Evolutionary conservation across 148 eudicot genomes (phyloP).

Genomic region (Beta vulgaris): DNA sequence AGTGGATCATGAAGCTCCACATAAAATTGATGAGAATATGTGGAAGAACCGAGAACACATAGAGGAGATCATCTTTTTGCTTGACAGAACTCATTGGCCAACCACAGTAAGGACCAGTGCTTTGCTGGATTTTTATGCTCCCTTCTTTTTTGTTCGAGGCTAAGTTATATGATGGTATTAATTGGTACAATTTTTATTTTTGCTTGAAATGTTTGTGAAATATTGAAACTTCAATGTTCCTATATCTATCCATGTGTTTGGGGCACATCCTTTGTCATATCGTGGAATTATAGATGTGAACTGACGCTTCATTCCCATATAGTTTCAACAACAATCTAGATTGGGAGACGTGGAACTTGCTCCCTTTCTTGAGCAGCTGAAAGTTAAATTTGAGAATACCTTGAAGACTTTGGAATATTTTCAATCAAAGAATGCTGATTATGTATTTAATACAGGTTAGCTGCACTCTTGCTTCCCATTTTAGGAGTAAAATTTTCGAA

Average conservation of each 20-base stretch:
- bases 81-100: slow-evolving; percentile 77
- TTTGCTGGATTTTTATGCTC: background rate
- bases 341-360: slow-evolving; percentile 65
- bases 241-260: background rate
- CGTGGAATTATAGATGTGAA: background rate
- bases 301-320: slow-evolving; percentile 16
- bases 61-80: slow-evolving; percentile 74
- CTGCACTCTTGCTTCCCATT: background rate
- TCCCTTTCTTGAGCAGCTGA: slow-evolving; percentile 47
- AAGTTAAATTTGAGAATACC: slow-evolving; percentile 53
- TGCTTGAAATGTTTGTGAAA: too few relatives aligned
- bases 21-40: slow-evolving; percentile 95
- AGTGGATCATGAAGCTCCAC: slow-evolving; percentile 70
- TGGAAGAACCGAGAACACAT: slow-evolving; percentile 95
- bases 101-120: slow-evolving; percentile 37
- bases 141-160: background rate
- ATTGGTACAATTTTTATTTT: background rate
- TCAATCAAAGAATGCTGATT: slow-evolving; percentile 76
- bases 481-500: background rate
- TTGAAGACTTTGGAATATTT: slow-evolving; percentile 54
- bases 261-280: background rate
- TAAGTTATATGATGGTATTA: background rate
- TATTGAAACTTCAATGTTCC: background rate
- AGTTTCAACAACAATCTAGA: slow-evolving; percentile 63
- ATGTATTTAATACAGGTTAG: slow-evolving; percentile 87